Conservation (phyloP, 2,329 filamentous ascomycete species). For the Pseudocercospora eumusae region DNA sequence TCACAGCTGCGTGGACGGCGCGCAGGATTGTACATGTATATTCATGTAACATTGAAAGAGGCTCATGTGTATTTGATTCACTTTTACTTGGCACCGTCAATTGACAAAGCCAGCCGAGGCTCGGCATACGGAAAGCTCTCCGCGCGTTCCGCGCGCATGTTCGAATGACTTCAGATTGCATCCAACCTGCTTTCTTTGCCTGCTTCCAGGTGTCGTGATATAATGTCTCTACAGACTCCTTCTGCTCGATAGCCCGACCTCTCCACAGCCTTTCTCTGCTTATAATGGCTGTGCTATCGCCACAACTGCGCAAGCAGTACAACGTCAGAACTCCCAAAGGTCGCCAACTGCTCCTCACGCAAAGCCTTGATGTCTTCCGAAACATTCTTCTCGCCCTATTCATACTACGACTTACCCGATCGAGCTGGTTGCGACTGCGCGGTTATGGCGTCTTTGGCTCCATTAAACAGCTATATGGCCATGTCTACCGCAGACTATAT, state of each 20-base stretch:
- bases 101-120: not conserved
- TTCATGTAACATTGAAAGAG: too few relatives aligned
- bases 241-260: not conserved
- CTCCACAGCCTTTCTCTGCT: not conserved
- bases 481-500: conserved; percentile 72
- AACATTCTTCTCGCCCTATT: conserved; percentile 91
- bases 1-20: not conserved
- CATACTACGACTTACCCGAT: conserved; percentile 77
- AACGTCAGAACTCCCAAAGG: conserved; percentile 24
- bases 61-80: not conserved
- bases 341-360: conserved; percentile 32
- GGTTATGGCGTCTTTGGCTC: conserved; percentile 86
- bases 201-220: not conserved
- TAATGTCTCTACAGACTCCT: not conserved
- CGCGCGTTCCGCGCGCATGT: not conserved
- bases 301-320: conserved; percentile 33
- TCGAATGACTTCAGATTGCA: not conserved
- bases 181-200: not conserved
- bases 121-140: not conserved
- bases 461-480: conserved; percentile 70
- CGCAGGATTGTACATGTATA: not conserved
- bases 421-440: conserved; percentile 78
- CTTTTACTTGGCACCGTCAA: not conserved
- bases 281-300: conserved; percentile 19
- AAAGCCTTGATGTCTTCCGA: conserved; percentile 54